These are phyloP conservation scores for Cenchrus purpureus DNA, from an alignment of 176 grass and related monocot genomes.

Conservation along the genomic window DNA sequence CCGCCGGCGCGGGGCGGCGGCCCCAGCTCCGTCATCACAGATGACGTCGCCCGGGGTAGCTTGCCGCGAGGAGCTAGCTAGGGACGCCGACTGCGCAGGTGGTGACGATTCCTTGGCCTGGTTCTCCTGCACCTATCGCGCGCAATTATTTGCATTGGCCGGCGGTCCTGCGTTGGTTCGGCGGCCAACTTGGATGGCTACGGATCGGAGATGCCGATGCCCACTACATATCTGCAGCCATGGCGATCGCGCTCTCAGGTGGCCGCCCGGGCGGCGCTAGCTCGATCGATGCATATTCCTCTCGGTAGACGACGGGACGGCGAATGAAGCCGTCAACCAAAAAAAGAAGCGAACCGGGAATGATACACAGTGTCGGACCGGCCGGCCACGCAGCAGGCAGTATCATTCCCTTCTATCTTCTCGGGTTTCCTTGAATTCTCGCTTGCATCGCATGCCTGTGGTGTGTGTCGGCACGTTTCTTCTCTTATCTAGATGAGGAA, in stretches of 20 bases:
- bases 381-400: neutral
- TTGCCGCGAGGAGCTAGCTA: neutral
- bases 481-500: neutral
- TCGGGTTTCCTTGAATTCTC: neutral
- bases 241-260: neutral
- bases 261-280: neutral
- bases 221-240: neutral
- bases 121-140: neutral
- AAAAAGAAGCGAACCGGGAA: neutral
- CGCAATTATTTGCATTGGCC: neutral
- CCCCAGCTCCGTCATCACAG: neutral
- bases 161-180: neutral
- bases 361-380: neutral
- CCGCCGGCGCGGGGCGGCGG: neutral
- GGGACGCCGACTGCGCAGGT: neutral
- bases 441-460: no score
- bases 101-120: neutral
- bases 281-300: neutral
- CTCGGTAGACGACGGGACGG: neutral
- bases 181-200: constrained; percentile 3
- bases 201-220: neutral
- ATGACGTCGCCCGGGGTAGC: neutral
- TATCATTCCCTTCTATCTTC: constrained; percentile 16
- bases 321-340: no score
- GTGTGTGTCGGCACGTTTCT: neutral